These are phyloP conservation scores for Nepenthes gracilis DNA, from an alignment of 148 eudicot genomes.

Conservation along the genomic window DNA sequence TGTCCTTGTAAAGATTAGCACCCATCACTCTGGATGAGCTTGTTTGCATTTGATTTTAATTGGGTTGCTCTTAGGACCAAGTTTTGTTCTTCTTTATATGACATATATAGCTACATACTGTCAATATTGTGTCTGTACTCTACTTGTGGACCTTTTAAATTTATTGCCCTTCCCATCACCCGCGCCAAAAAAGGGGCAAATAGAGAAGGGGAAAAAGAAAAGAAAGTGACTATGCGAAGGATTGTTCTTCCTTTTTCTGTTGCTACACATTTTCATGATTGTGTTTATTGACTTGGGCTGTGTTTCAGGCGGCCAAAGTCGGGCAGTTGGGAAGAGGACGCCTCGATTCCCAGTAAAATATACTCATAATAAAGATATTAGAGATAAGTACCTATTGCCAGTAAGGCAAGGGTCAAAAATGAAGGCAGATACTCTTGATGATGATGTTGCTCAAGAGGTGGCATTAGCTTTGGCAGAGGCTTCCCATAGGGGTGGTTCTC, in stretches of 20 bases:
- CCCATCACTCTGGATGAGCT: neutral
- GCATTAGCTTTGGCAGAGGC: slow-evolving; percentile 93
- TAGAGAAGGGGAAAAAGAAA: no score
- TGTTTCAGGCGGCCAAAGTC: slow-evolving; percentile 54
- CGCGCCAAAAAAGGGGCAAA: no score
- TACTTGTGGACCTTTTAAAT: no score
- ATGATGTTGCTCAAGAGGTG: slow-evolving; percentile 77
- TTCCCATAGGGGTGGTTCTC: slow-evolving; percentile 94
- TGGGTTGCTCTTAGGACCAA: no score
- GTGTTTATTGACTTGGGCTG: slow-evolving; percentile 11
- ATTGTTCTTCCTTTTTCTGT: no score
- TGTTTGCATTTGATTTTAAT: neutral
- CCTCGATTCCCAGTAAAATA: slow-evolving; percentile 80
- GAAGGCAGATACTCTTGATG: slow-evolving; percentile 49
- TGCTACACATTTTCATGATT: no score
- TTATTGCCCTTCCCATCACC: no score
- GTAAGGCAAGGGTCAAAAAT: slow-evolving; percentile 48
- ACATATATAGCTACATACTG: no score
- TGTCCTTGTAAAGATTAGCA: neutral
- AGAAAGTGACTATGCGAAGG: no score
- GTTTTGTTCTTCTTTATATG: no score
- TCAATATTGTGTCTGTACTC: no score
- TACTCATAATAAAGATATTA: slow-evolving; percentile 47
- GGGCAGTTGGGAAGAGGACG: slow-evolving; percentile 97
- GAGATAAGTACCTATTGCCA: slow-evolving; percentile 52